Conservation (phyloP, 805 yeast species). For the Metschnikowia noctiluminum region DNA sequence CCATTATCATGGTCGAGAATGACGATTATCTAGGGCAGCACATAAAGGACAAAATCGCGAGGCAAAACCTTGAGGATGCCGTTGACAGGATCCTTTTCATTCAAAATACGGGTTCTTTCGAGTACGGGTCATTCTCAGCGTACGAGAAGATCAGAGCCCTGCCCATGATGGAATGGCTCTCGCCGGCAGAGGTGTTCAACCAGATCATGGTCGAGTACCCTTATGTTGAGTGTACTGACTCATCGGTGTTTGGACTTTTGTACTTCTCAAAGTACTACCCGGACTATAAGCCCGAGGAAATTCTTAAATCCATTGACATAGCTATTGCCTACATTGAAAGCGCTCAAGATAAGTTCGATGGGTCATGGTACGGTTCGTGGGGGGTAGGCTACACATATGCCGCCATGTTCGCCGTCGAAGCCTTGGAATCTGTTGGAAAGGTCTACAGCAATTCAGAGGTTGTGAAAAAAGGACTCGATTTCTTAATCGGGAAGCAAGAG, state of each 20-base stretch:
- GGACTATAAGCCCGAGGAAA: constrained; percentile 62
- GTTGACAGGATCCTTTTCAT: constrained; percentile 71
- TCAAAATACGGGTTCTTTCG: constrained; percentile 77
- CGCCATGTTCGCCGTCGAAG: constrained; percentile 96
- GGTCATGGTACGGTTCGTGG: constrained; percentile 99
- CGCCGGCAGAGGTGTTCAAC: constrained; percentile 98
- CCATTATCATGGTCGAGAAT: constrained; percentile 85
- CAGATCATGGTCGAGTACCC: constrained; percentile 99
- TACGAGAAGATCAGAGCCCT: constrained; percentile 87
- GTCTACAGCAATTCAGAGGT: constrained; percentile 56
- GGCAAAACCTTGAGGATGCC: constrained; percentile 56
- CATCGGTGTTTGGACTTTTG: constrained; percentile 83
- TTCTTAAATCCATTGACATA: constrained; percentile 62
- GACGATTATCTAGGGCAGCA: constrained; percentile 43
- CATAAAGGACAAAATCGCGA: constrained; percentile 46
- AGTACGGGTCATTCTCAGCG: constrained; percentile 88
- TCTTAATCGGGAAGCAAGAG: constrained; percentile 69
- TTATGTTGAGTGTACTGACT: constrained; percentile 96
- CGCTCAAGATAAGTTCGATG: constrained; percentile 66
- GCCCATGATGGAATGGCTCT: constrained; percentile 67
- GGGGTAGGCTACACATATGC: constrained; percentile 96
- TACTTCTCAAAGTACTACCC: constrained; percentile 66
- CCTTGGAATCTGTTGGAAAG: constrained; percentile 67
- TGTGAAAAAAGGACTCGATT: constrained; percentile 81
- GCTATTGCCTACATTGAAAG: constrained; percentile 71